Conservation (phyloP, 1,284 basidiomycete species). For the Phellinidium pouzarii region DNA sequence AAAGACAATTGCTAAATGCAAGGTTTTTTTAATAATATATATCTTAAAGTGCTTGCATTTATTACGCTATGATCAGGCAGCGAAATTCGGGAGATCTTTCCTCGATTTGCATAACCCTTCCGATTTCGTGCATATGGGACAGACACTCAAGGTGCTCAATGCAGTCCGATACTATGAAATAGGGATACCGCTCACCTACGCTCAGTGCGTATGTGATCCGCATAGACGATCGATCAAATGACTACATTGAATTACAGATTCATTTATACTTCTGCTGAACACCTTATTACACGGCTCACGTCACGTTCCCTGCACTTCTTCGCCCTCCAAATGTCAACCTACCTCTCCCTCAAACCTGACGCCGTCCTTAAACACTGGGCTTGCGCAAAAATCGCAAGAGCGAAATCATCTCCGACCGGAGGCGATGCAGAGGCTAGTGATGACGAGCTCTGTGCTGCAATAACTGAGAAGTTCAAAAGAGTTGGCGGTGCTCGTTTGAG, state of each 20-base stretch:
- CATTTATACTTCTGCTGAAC: constrained; percentile 66
- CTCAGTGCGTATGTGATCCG: constrained; percentile 52
- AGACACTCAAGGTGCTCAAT: constrained; percentile 92
- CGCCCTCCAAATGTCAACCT: constrained; percentile 85
- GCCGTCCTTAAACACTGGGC: constrained; percentile 95
- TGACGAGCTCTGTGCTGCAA: constrained; percentile 71
- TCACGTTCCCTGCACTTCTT: constrained; percentile 87
- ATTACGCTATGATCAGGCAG: constrained; percentile 51
- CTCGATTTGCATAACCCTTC: constrained; percentile 88
- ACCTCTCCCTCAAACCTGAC: constrained; percentile 78
- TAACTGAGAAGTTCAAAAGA: constrained; percentile 82
- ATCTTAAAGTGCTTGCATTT: no score
- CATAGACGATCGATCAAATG: constrained; percentile 1
- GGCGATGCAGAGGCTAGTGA: constrained; percentile 54
- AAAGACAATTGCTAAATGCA: constrained; percentile 79
- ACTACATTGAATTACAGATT: constrained; percentile 44
- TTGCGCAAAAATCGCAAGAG: constrained; percentile 78
- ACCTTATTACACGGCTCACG: constrained; percentile 79
- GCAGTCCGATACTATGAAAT: constrained; percentile 88
- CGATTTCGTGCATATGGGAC: constrained; percentile 87
- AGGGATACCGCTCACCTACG: constrained; percentile 89
- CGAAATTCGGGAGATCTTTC: constrained; percentile 92
- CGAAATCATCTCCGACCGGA: constrained; percentile 50
- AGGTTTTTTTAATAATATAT: no score
- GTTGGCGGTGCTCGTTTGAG: constrained; percentile 71